Evolutionary conservation across 2,329 filamentous ascomycete genomes (phyloP).

Genomic region (Colletotrichum lentis): DNA sequence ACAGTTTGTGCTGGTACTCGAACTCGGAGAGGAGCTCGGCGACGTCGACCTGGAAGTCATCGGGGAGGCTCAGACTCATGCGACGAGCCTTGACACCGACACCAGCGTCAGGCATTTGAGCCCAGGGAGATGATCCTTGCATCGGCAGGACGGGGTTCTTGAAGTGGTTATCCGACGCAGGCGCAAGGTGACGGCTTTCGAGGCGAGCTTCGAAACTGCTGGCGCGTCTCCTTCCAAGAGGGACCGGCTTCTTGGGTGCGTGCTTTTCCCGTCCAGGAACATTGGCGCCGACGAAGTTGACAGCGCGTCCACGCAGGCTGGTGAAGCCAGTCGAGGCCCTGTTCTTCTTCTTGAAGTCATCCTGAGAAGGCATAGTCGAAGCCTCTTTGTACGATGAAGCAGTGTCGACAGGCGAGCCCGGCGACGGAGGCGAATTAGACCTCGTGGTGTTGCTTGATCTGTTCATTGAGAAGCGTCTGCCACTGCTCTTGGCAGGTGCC

Average conservation of each 20-base stretch:
- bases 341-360: slow-evolving; percentile 61
- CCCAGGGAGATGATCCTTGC: slow-evolving; percentile 61
- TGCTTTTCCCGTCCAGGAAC: slow-evolving; percentile 42
- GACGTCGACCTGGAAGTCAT: slow-evolving; percentile 76
- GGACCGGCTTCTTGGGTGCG: slow-evolving; percentile 41
- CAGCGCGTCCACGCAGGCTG: slow-evolving; percentile 56
- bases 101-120: slow-evolving; percentile 71
- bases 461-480: slow-evolving; percentile 53
- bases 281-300: slow-evolving; percentile 56
- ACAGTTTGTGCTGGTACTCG: slow-evolving; percentile 73
- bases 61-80: slow-evolving; percentile 76
- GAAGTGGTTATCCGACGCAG: slow-evolving; percentile 33
- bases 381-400: slow-evolving; percentile 43
- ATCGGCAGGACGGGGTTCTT: slow-evolving; percentile 45
- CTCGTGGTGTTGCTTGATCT: slow-evolving; percentile 57
- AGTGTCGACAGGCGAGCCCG: slow-evolving; percentile 56
- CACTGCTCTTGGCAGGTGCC: slow-evolving; percentile 23
- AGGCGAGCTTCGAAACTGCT: slow-evolving; percentile 58
- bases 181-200: slow-evolving; percentile 43
- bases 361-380: slow-evolving; percentile 51
- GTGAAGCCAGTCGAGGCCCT: slow-evolving; percentile 60
- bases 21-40: slow-evolving; percentile 75
- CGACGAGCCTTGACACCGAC: slow-evolving; percentile 81
- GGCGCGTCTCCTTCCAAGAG: slow-evolving; percentile 49
- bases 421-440: slow-evolving; percentile 61